Evolutionary conservation across 495 filamentous ascomycete species (phyloP), one percentile per base, ranked within the genome.

Genomic region (Aspergillus conjunctus): DNA sequence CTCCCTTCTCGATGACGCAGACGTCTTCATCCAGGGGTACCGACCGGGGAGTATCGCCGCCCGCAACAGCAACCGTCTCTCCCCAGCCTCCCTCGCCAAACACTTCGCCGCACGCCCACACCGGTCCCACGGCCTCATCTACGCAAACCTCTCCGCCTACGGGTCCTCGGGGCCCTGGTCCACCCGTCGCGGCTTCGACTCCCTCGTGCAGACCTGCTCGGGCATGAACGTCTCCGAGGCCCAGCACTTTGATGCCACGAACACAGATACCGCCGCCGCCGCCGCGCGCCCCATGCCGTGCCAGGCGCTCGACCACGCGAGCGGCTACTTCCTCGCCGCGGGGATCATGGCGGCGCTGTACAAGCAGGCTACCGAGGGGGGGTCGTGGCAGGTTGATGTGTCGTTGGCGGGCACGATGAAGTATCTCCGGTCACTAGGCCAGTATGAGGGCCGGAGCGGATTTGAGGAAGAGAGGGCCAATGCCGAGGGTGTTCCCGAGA

Each of bases 71-170:
- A 83, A 83, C 34, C 83, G 84, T n/a, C 82, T 83, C 59, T 70
- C 78, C 18, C 73, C 79, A 5, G 5, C 26, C 26, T 26, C 26
- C 26, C 26, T 26, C 26, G 26, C 26, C 26, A 26, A 26, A 6
- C 60, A 71, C 15, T 9, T 9, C 44, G n/a, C 9, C 44, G 8
- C 17, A 4, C 4, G 18, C 44, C 17, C 15, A 14, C 77, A 77
- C 26, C 41, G 56, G n/a, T 46, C 53, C 9, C 69, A 78, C 3
- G 83, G 84, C 8, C 78, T 85, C 48, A 80, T 89, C 51, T 87
- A 84, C 64, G 82, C 87, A 0, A 75, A 77, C 31, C 79, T 88
- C 68, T 81, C 87, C 68, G 87, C 86, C 55, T 88, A 87, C 65
- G 87, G 87, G 12, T 58, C 61, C 14, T 20, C 58, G 11, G 67